Evolutionary conservation across 805 yeast genomes (phyloP).

Genomic region (Blastobotrys mokoenaii): DNA sequence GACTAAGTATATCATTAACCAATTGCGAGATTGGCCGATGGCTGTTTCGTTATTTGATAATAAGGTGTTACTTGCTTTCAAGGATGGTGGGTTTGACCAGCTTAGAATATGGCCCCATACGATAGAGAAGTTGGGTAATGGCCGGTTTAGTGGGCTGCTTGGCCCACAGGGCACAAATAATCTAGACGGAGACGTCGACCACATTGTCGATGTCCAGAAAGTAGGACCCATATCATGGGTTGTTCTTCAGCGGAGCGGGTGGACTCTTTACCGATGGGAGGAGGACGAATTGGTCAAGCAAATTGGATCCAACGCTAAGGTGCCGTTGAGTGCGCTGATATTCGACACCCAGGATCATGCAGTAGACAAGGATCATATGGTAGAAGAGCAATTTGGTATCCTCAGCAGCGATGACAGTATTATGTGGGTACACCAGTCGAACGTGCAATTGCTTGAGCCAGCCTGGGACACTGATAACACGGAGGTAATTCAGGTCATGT

Average conservation of each 20-base stretch:
- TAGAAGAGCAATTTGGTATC: slow-evolving; percentile 9
- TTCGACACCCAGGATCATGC: not conserved
- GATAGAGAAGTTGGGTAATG: not conserved
- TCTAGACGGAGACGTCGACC: slow-evolving; percentile 4
- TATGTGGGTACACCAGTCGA: slow-evolving; percentile 10
- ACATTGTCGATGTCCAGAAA: slow-evolving; percentile 7
- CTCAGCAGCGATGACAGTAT: slow-evolving; percentile 9
- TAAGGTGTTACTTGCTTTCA: slow-evolving; percentile 6
- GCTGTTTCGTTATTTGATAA: slow-evolving; percentile 11
- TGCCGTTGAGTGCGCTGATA: slow-evolving; percentile 4
- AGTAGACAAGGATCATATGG: too few species aligned
- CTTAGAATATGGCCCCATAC: not conserved
- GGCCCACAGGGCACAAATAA: slow-evolving; percentile 1
- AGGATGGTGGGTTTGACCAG: slow-evolving; percentile 1
- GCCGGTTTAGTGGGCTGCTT: not conserved
- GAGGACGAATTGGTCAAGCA: slow-evolving; percentile 9
- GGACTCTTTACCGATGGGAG: slow-evolving; percentile 15
- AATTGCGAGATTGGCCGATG: slow-evolving; percentile 15
- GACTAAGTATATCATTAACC: too few species aligned
- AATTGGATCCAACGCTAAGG: slow-evolving; percentile 9
- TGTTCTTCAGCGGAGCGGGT: slow-evolving; percentile 12
- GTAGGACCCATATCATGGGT: slow-evolving; percentile 13
- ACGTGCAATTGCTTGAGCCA: slow-evolving; percentile 12
- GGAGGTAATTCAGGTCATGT: not conserved
- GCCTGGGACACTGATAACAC: slow-evolving; percentile 4